Evolutionary conservation across 2,329 filamentous ascomycete species (phyloP).

Genomic region (Beauveria sp.): DNA sequence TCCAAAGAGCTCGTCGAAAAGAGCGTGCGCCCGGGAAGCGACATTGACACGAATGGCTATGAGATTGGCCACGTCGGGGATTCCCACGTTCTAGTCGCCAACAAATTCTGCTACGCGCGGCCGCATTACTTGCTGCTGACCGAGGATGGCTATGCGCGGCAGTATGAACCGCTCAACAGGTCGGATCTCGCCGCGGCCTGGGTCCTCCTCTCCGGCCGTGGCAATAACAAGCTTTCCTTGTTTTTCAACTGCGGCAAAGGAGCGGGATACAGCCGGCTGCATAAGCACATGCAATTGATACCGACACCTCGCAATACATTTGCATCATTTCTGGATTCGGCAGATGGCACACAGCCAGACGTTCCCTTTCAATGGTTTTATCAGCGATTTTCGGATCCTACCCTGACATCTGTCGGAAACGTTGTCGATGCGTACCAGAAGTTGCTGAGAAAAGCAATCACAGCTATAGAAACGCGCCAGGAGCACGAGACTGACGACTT

Average conservation of each 20-base stretch:
- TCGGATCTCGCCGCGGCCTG: slow-evolving; percentile 33
- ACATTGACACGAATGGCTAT: slow-evolving; percentile 33
- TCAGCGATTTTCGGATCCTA: slow-evolving; percentile 11
- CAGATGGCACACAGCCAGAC: slow-evolving; percentile 9
- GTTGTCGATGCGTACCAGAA: slow-evolving; percentile 19
- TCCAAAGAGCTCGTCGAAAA: not conserved
- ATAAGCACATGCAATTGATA: slow-evolving; percentile 42
- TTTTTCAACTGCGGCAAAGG: slow-evolving; percentile 40
- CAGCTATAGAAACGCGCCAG: not conserved
- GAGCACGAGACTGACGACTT: slow-evolving; percentile 5
- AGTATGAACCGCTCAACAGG: slow-evolving; percentile 32
- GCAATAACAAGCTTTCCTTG: slow-evolving; percentile 26
- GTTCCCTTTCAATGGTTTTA: slow-evolving; percentile 30
- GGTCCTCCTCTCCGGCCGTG: slow-evolving; percentile 20
- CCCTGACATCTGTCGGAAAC: not conserved
- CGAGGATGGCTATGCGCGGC: slow-evolving; percentile 36
- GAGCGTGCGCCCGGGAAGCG: slow-evolving; percentile 26
- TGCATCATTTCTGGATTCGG: slow-evolving; percentile 18
- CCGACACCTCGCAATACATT: slow-evolving; percentile 24
- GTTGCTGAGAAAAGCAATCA: slow-evolving; percentile 15
- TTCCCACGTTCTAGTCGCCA: slow-evolving; percentile 38
- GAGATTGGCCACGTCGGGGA: slow-evolving; percentile 30
- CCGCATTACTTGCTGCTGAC: slow-evolving; percentile 42
- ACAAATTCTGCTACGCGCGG: slow-evolving; percentile 40
- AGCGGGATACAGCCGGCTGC: slow-evolving; percentile 37